Conservation (phyloP, 768 basidiomycete species). For the Podaxis sp. region DNA sequence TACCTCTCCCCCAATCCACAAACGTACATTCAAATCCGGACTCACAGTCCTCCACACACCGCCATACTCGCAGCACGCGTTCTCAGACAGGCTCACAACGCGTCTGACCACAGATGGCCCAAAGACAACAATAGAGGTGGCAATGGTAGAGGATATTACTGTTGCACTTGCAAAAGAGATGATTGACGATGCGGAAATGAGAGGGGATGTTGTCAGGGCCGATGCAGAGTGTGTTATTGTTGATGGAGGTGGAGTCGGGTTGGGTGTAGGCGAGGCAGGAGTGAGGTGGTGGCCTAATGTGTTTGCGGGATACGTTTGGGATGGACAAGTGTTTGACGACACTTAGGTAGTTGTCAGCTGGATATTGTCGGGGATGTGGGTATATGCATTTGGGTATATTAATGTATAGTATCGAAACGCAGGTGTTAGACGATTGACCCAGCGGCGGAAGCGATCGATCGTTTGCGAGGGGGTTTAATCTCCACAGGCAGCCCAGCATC, state of each 20-base stretch:
- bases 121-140: slow-evolving; percentile 69
- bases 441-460: slow-evolving; percentile 25
- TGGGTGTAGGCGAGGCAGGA: slow-evolving; percentile 44
- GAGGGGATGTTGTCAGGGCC: slow-evolving; percentile 5
- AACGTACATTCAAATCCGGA: slow-evolving; percentile 69
- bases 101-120: slow-evolving; percentile 50
- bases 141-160: slow-evolving; percentile 67
- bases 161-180: slow-evolving; percentile 78
- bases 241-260: slow-evolving; percentile 30
- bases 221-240: slow-evolving; percentile 14
- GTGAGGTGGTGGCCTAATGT: slow-evolving; percentile 73
- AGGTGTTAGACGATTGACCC: slow-evolving; percentile 26
- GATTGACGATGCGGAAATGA: slow-evolving; percentile 66
- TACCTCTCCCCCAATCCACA: slow-evolving; percentile 67
- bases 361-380: neutral
- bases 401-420: neutral
- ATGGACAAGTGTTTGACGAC: slow-evolving; percentile 49
- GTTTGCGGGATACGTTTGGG: slow-evolving; percentile 72
- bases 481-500: slow-evolving; percentile 63
- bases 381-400: neutral
- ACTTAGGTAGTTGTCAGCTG: slow-evolving; percentile 12
- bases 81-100: slow-evolving; percentile 63
- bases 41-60: slow-evolving; percentile 85
- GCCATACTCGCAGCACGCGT: slow-evolving; percentile 64
- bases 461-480: slow-evolving; percentile 18